These are phyloP conservation scores for Lenwebbia sp. DNA, from an alignment of 345 rosid species.

Conservation along the genomic window DNA sequence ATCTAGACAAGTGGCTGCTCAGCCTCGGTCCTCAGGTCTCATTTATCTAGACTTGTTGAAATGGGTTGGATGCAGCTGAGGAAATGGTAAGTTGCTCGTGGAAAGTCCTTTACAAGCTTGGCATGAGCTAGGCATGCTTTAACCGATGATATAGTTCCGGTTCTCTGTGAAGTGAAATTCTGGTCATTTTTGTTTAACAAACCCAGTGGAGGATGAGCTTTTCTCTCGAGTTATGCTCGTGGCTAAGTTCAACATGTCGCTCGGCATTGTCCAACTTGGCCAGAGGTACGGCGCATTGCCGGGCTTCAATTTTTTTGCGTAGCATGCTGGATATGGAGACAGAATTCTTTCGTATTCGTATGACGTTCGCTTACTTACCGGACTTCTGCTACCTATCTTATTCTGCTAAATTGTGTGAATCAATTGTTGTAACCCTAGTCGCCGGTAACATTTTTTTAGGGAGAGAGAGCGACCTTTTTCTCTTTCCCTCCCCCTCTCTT, in stretches of 20 bases:
- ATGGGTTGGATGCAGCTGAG: neutral
- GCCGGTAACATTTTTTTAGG: too few species aligned
- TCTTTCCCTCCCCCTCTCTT: too few species aligned
- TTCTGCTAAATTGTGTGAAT: neutral
- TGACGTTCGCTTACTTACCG: neutral
- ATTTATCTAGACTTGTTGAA: neutral
- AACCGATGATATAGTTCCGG: neutral
- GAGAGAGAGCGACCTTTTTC: too few species aligned
- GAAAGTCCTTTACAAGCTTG: neutral
- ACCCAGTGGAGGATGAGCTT: neutral
- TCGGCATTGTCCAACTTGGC: neutral
- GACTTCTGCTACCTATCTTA: neutral
- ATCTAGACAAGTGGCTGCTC: neutral
- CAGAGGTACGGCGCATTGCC: neutral
- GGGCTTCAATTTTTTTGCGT: neutral
- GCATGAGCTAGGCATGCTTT: neutral
- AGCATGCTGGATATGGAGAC: neutral
- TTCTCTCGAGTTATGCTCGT: neutral
- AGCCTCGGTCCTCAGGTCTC: neutral
- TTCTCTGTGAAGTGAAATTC: neutral
- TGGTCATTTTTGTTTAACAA: neutral
- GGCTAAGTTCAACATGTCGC: neutral
- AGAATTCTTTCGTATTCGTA: neutral
- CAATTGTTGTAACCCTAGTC: neutral
- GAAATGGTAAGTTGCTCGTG: neutral